These are phyloP conservation scores for Trichoderma koningiopsis DNA, from an alignment of 2,329 filamentous ascomycete species.

Conservation along the genomic window DNA sequence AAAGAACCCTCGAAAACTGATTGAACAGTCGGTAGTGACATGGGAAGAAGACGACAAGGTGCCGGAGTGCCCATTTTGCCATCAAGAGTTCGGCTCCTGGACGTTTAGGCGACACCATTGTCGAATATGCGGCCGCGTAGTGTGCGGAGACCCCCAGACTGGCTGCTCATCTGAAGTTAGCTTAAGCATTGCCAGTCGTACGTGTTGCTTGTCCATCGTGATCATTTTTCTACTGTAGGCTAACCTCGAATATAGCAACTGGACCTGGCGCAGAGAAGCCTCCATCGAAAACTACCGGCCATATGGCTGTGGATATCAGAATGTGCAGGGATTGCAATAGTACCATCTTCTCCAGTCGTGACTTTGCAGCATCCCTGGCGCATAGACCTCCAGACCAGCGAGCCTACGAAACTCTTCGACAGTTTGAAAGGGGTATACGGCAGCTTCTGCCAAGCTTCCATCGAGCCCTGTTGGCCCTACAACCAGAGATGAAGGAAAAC, in stretches of 20 bases:
- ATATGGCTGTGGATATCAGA: conserved; percentile 76
- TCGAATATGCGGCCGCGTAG: conserved; percentile 86
- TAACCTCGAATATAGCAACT: conserved; percentile 26
- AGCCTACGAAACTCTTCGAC: conserved; percentile 78
- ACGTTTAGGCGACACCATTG: conserved; percentile 94
- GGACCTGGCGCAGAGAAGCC: conserved; percentile 47
- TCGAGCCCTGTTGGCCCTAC: conserved; percentile 70
- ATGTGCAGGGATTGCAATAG: conserved; percentile 88
- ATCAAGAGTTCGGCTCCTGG: conserved; percentile 93
- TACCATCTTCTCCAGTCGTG: conserved; percentile 65
- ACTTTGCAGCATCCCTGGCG: conserved; percentile 72
- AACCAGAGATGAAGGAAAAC: conserved; percentile 51
- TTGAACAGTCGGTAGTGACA: conserved; percentile 90
- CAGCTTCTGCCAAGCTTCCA: conserved; percentile 83
- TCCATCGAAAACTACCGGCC: conserved; percentile 39
- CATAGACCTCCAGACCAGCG: conserved; percentile 74
- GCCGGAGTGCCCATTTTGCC: conserved; percentile 84
- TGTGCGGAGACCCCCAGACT: conserved; percentile 85
- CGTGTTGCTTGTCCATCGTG: conserved; percentile 25
- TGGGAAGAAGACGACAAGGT: conserved; percentile 93
- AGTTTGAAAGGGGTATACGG: conserved; percentile 86
- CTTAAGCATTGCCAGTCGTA: conserved; percentile 68
- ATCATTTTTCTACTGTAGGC: neutral
- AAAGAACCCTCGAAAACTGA: conserved; percentile 72
- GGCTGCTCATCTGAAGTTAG: conserved; percentile 83